Conservation (phyloP, 495 filamentous ascomycete species). For the Aspergillus homomorphus region DNA sequence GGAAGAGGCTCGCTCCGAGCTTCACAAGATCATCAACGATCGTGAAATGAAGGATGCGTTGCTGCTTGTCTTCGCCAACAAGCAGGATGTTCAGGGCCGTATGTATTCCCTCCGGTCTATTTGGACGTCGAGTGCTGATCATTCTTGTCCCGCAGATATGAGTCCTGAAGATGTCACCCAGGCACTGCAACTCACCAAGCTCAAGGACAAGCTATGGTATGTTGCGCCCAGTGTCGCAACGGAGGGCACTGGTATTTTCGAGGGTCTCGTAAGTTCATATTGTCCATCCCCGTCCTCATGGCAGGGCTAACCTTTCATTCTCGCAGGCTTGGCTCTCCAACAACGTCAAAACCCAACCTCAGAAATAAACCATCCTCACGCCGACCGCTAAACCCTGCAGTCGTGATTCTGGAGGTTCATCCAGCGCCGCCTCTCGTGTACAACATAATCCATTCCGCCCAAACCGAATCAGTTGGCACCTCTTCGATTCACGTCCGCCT, state of each 20-base stretch:
- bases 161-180: slow-evolving; percentile 83
- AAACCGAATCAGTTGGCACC: slow-evolving; percentile 28
- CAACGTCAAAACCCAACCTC: slow-evolving; percentile 77
- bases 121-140: slow-evolving; percentile 14
- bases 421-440: slow-evolving; percentile 33
- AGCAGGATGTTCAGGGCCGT: slow-evolving; percentile 91
- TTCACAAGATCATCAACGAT: slow-evolving; percentile 94
- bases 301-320: slow-evolving; percentile 19
- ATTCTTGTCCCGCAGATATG: slow-evolving; percentile 58
- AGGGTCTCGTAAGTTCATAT: slow-evolving; percentile 69
- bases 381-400: slow-evolving; percentile 13
- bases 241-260: slow-evolving; percentile 88
- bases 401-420: slow-evolving; percentile 24
- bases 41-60: slow-evolving; percentile 97
- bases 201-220: slow-evolving; percentile 93
- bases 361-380: slow-evolving; percentile 35
- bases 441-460: slow-evolving; percentile 28
- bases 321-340: slow-evolving; percentile 82
- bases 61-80: slow-evolving; percentile 94
- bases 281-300: neutral
- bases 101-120: slow-evolving; percentile 28
- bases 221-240: slow-evolving; percentile 95
- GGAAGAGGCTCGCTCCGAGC: slow-evolving; percentile 83
- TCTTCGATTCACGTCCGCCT: slow-evolving; percentile 42
- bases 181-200: slow-evolving; percentile 73